Conservation (phyloP, 805 yeast genomes). For the Myxozyma kluyveri region DNA sequence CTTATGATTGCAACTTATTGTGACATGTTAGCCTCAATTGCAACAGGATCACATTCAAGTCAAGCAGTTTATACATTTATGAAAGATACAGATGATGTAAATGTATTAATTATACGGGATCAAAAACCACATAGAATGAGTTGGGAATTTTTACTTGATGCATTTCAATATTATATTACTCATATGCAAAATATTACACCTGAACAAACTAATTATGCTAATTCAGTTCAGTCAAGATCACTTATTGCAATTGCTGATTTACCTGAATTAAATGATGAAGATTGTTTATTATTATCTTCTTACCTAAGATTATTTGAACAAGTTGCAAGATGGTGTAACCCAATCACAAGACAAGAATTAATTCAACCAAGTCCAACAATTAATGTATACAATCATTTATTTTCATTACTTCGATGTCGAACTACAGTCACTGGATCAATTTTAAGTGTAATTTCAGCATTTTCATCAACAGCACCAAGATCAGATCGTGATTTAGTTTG, state of each 20-base stretch:
- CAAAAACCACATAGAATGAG: slow-evolving; percentile 41
- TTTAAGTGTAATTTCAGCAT: slow-evolving; percentile 54
- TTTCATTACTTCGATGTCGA: slow-evolving; percentile 46
- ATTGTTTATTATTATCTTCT: slow-evolving; percentile 69
- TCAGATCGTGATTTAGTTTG: slow-evolving; percentile 54
- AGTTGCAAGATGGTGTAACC: slow-evolving; percentile 46
- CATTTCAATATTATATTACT: slow-evolving; percentile 53
- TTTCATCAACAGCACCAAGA: slow-evolving; percentile 48
- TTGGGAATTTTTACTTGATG: slow-evolving; percentile 54
- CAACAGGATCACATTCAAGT: slow-evolving; percentile 59
- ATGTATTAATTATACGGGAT: slow-evolving; percentile 24
- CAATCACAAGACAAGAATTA: slow-evolving; percentile 37
- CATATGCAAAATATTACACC: slow-evolving; percentile 37
- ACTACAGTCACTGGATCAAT: slow-evolving; percentile 55
- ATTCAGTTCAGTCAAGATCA: slow-evolving; percentile 17
- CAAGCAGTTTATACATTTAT: slow-evolving; percentile 51
- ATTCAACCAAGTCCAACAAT: slow-evolving; percentile 4
- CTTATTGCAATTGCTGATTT: slow-evolving; percentile 37
- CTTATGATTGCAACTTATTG: slow-evolving; percentile 80
- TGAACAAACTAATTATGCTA: slow-evolving; percentile 17
- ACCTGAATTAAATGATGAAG: slow-evolving; percentile 74
- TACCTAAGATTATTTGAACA: slow-evolving; percentile 63
- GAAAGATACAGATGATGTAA: slow-evolving; percentile 17
- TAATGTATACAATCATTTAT: slow-evolving; percentile 40
- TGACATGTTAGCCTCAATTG: slow-evolving; percentile 70